Evolutionary conservation across 768 basidiomycete species (phyloP).

Genomic region (Mycena galopus): DNA sequence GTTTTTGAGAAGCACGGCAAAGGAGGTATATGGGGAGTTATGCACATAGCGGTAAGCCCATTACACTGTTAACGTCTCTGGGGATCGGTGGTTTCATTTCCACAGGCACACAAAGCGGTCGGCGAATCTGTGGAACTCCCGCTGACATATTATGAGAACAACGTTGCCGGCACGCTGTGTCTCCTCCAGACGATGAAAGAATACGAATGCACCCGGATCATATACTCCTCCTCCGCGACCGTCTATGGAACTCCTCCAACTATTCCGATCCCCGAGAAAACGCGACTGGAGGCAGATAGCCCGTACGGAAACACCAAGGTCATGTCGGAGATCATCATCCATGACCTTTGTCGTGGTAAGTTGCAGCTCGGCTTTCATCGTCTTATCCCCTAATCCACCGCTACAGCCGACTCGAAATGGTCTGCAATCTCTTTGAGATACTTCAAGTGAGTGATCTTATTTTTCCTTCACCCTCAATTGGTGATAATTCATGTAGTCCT

Average conservation of each 20-base stretch:
- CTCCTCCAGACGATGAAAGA: slow-evolving; percentile 90
- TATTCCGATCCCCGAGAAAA: slow-evolving; percentile 95
- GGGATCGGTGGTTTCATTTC: slow-evolving; percentile 5
- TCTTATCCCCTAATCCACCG: slow-evolving; percentile 29
- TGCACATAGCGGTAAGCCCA: slow-evolving; percentile 90
- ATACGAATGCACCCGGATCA: slow-evolving; percentile 86
- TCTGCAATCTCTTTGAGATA: slow-evolving; percentile 90
- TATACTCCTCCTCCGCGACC: slow-evolving; percentile 98
- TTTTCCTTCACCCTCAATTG: neutral
- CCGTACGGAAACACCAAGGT: slow-evolving; percentile 98
- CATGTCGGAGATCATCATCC: slow-evolving; percentile 91
- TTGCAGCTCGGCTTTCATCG: slow-evolving; percentile 7
- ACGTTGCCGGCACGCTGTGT: slow-evolving; percentile 89
- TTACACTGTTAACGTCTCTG: neutral
- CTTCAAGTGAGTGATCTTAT: slow-evolving; percentile 92
- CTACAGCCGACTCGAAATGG: slow-evolving; percentile 79
- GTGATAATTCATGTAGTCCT: slow-evolving; percentile 65
- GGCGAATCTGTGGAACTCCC: slow-evolving; percentile 97
- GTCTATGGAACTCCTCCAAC: slow-evolving; percentile 95
- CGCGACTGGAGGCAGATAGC: slow-evolving; percentile 88
- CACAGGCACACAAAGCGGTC: slow-evolving; percentile 95
- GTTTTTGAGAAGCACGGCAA: slow-evolving; percentile 90
- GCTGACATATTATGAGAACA: slow-evolving; percentile 93
- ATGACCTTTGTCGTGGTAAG: slow-evolving; percentile 87
- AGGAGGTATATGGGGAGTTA: slow-evolving; percentile 95